phyloP scores from a whole-genome alignment of 1,139 yeast species.

The Hansenula sp. region DNA sequence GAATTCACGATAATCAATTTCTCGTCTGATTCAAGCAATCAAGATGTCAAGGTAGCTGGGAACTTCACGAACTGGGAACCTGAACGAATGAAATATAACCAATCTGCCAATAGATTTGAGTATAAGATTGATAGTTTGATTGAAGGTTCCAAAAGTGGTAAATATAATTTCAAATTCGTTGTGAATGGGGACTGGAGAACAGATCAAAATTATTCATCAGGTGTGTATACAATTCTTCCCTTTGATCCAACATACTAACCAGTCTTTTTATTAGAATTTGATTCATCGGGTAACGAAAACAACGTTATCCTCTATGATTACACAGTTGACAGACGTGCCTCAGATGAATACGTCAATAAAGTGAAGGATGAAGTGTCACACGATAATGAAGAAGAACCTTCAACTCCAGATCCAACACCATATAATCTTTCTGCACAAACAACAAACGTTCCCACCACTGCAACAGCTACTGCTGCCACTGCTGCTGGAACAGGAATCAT shows the following conservation, averaged over 20 bases:
- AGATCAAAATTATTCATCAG: conserved; percentile 18
- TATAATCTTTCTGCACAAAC: conserved; percentile 3
- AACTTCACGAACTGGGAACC: conserved; percentile 21
- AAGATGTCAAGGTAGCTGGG: conserved; percentile 20
- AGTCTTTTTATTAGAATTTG: conserved; percentile 14
- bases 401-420: conserved; percentile 19
- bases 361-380: conserved; percentile 2
- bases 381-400: conserved; percentile 10
- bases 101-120: conserved; percentile 3
- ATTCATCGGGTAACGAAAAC: conserved; percentile 20
- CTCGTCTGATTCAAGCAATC: conserved; percentile 1
- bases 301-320: conserved; percentile 18
- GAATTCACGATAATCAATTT: conserved; percentile 4
- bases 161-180: conserved; percentile 20
- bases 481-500: background rate
- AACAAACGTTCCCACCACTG: background rate
- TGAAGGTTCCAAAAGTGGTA: conserved; percentile 8
- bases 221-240: conserved; percentile 10
- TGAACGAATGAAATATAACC: conserved; percentile 7
- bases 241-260: conserved; percentile 1
- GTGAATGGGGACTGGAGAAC: conserved; percentile 17
- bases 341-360: background rate
- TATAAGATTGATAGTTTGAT: conserved; percentile 7
- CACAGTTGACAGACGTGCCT: conserved; percentile 1
- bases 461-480: background rate